Evolutionary conservation across 2,329 filamentous ascomycete species (phyloP).

Genomic region (Aspergillus sp.): DNA sequence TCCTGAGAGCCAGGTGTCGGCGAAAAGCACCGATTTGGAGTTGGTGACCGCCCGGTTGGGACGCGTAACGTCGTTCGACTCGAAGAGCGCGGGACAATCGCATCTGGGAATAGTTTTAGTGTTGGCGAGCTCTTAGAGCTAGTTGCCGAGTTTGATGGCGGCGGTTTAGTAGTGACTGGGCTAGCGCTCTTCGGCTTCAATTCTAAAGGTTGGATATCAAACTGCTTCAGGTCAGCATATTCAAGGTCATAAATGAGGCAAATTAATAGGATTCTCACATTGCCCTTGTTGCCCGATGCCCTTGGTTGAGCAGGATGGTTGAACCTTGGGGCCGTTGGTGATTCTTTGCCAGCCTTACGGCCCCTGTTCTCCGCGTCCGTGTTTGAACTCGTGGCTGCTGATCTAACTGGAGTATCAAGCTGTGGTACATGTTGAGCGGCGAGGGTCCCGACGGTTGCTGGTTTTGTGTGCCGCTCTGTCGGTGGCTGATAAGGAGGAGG

Average conservation of each 20-base stretch:
- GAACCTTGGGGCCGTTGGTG: neutral
- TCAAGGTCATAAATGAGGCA: neutral
- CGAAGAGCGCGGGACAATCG: conserved; percentile 31
- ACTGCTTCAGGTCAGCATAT: conserved; percentile 11
- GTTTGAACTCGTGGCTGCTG: neutral
- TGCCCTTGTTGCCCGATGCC: neutral
- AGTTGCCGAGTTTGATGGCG: conserved; percentile 11
- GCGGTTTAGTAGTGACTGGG: neutral
- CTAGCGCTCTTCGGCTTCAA: neutral
- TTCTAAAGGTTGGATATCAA: neutral
- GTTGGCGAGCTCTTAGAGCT: conserved; percentile 11
- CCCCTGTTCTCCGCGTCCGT: neutral
- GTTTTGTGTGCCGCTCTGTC: neutral
- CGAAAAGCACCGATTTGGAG: conserved; percentile 11
- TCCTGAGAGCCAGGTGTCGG: neutral
- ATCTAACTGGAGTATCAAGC: neutral
- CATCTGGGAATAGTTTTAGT: conserved; percentile 36
- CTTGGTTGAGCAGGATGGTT: neutral
- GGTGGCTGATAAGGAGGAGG: conserved; percentile 22
- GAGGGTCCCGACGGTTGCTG: neutral
- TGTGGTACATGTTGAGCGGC: neutral
- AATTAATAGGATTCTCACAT: neutral
- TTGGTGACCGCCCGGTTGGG: conserved; percentile 16
- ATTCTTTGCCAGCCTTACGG: neutral
- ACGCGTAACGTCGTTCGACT: conserved; percentile 28